These are phyloP conservation scores for Populus alba DNA, from an alignment of 345 rosid species.

Conservation along the genomic window DNA sequence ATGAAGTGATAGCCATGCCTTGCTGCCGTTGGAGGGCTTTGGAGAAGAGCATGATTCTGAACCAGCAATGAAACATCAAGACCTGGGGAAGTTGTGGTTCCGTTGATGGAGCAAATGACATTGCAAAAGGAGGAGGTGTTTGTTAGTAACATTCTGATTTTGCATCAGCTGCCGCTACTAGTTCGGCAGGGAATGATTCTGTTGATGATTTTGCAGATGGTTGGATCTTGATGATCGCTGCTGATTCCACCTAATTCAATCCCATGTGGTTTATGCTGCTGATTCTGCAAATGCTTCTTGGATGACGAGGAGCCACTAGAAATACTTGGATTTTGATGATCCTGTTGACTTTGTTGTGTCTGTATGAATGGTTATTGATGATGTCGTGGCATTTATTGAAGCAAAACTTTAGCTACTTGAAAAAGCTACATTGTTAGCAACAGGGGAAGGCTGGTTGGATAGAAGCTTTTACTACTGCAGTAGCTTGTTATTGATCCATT, in stretches of 20 bases:
- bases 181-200: conserved; percentile 51
- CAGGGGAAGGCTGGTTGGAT: conserved; percentile 60
- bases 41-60: conserved; percentile 70
- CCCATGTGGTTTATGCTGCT: conserved; percentile 57
- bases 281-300: conserved; percentile 76
- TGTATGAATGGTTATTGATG: conserved; percentile 44
- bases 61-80: conserved; percentile 70
- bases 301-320: conserved; percentile 71
- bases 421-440: conserved; percentile 36
- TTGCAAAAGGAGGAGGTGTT: conserved; percentile 66
- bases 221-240: too few species aligned
- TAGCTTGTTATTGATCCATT: conserved; percentile 75
- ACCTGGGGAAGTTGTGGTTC: conserved; percentile 45
- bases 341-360: conserved; percentile 57
- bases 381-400: conserved; percentile 45
- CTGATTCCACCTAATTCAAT: conserved; percentile 35
- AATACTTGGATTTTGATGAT: conserved; percentile 65
- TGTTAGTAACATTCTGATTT: conserved; percentile 47
- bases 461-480: conserved; percentile 60
- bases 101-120: conserved; percentile 77
- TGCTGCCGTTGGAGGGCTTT: conserved; percentile 63
- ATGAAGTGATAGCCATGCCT: conserved; percentile 61
- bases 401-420: conserved; percentile 43
- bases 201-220: conserved; percentile 53
- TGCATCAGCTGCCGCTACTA: conserved; percentile 62